Conservation (phyloP, 768 basidiomycete species). For the Phlebiopsis flavidoalba region DNA sequence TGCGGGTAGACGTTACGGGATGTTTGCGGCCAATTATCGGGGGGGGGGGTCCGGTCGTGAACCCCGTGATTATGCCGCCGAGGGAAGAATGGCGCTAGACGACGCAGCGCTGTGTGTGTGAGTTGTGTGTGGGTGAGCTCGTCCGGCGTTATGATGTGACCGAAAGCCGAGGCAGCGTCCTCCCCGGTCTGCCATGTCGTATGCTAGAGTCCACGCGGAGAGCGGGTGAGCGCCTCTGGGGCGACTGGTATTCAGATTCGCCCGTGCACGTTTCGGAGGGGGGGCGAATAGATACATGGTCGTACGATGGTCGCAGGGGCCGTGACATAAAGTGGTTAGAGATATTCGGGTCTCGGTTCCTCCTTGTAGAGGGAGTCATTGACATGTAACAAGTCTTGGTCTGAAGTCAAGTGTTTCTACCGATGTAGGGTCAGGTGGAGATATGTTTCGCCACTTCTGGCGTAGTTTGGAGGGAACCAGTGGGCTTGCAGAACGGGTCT, state of each 20-base stretch:
- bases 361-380: constrained; percentile 19
- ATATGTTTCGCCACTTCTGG: background rate
- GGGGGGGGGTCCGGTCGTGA: background rate
- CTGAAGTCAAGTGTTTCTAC: background rate
- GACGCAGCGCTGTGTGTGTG: constrained; percentile 18
- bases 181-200: constrained; percentile 2
- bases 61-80: background rate
- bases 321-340: constrained; percentile 27
- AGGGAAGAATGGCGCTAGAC: constrained; percentile 4
- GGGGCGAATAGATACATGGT: constrained; percentile 20
- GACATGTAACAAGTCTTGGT: constrained; percentile 5
- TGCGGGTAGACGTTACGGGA: background rate
- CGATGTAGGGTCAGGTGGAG: background rate
- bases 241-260: constrained; percentile 10
- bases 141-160: constrained; percentile 20
- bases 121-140: constrained; percentile 20
- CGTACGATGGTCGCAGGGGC: constrained; percentile 27
- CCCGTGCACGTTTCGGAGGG: constrained; percentile 18
- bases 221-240: constrained; percentile 1
- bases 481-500: constrained; percentile 1
- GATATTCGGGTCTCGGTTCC: constrained; percentile 25
- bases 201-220: constrained; percentile 2
- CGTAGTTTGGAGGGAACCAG: background rate
- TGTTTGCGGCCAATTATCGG: background rate
- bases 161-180: constrained; percentile 9